These are phyloP conservation scores for Candida golubevii DNA, from an alignment of 805 yeast species.

Conservation along the genomic window DNA sequence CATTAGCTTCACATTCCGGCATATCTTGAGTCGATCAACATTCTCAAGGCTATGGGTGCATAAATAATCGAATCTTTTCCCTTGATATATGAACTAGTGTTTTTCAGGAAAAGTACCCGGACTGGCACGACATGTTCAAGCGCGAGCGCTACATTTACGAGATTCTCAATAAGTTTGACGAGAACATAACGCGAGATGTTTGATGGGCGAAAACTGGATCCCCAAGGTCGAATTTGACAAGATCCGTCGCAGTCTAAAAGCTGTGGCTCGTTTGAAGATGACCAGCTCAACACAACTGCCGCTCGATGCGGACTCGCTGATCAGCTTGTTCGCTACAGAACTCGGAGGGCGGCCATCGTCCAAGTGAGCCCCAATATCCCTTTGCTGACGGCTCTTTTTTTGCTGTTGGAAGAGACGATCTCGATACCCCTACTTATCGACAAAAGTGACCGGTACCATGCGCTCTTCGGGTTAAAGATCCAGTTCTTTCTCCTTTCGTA, in stretches of 20 bases:
- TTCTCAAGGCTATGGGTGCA: no score
- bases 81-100: no score
- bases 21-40: no score
- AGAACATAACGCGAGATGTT: conserved; percentile 62
- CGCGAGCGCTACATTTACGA: conserved; percentile 57
- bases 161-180: conserved; percentile 61
- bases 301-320: conserved; percentile 7
- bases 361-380: conserved; percentile 4
- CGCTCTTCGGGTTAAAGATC: no score
- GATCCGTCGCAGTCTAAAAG: conserved; percentile 37
- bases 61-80: no score
- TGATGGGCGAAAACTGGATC: conserved; percentile 73
- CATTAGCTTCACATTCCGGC: no score
- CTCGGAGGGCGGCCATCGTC: conserved; percentile 6
- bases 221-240: conserved; percentile 49
- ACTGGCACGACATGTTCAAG: conserved; percentile 33
- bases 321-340: conserved; percentile 17
- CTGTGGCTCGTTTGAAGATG: conserved; percentile 36
- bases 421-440: conserved; percentile 20
- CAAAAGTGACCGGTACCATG: no score
- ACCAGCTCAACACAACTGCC: conserved; percentile 3
- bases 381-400: conserved; percentile 8
- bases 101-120: conserved; percentile 12
- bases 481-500: no score
- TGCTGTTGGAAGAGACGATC: conserved; percentile 6